Evolutionary conservation across 164 flowering plant species (phyloP).

Genomic region (Chloranthus sessilifolius): DNA sequence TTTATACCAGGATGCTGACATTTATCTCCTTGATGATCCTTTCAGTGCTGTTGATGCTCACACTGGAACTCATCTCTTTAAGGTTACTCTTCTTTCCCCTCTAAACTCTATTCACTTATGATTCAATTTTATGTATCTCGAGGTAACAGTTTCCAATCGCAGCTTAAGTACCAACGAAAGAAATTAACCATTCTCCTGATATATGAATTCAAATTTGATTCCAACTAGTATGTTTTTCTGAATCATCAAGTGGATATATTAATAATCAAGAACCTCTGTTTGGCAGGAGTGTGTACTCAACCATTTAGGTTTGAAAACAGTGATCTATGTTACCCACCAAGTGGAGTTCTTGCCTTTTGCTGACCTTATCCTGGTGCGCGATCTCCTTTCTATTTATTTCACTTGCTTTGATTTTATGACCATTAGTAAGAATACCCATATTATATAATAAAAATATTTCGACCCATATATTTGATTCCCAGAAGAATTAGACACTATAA

Average conservation of each 20-base stretch:
- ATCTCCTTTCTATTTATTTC: background rate
- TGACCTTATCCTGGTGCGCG: constrained; percentile 45
- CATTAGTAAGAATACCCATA: too few relatives aligned
- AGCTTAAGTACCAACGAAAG: background rate
- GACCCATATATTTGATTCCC: too few relatives aligned
- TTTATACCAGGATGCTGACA: constrained; percentile 46
- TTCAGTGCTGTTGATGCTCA: constrained; percentile 59
- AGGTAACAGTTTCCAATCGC: too few relatives aligned
- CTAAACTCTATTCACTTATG: too few relatives aligned
- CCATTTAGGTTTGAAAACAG: constrained; percentile 40
- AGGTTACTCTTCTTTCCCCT: background rate
- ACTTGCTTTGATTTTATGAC: background rate
- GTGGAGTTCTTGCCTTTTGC: constrained; percentile 56
- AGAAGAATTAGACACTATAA: too few relatives aligned
- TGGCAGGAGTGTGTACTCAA: constrained; percentile 24
- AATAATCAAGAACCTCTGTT: too few relatives aligned
- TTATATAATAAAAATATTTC: too few relatives aligned
- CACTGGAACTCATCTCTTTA: constrained; percentile 23
- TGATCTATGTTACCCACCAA: constrained; percentile 64
- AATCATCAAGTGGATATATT: too few relatives aligned
- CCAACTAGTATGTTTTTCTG: background rate
- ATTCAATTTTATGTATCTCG: too few relatives aligned
- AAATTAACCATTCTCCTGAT: background rate
- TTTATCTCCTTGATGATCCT: constrained; percentile 16
- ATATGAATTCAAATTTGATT: background rate